A percentile compares a stretch with the other conserved stretches of the same genome.
phyloP scores from a whole-genome alignment of 805 yeast genomes.

The Pichia eremophila region DNA sequence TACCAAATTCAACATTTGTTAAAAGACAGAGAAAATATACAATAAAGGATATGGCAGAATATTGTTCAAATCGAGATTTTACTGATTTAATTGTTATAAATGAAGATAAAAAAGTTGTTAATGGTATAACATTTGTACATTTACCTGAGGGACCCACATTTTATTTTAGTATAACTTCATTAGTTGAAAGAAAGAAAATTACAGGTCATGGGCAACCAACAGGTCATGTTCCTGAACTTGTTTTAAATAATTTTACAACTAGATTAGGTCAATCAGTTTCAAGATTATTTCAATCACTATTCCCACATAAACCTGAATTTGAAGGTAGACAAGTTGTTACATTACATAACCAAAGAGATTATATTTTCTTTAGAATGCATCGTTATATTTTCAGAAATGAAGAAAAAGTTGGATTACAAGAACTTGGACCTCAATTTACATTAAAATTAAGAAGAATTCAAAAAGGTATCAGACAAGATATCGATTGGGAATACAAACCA shows the following conservation, averaged over 20 bases:
- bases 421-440: slow-evolving; percentile 94
- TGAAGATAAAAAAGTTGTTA: slow-evolving; percentile 88
- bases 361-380: slow-evolving; percentile 89
- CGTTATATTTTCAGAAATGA: slow-evolving; percentile 84
- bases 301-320: slow-evolving; percentile 89
- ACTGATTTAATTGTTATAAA: slow-evolving; percentile 85
- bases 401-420: slow-evolving; percentile 90
- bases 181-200: slow-evolving; percentile 65
- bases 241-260: slow-evolving; percentile 86
- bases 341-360: slow-evolving; percentile 93
- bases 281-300: slow-evolving; percentile 78
- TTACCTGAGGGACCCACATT: slow-evolving; percentile 94
- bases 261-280: slow-evolving; percentile 92
- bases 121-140: slow-evolving; percentile 88
- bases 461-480: slow-evolving; percentile 83
- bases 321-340: slow-evolving; percentile 95
- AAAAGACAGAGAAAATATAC: slow-evolving; percentile 78
- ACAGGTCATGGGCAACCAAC: slow-evolving; percentile 88
- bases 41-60: slow-evolving; percentile 79
- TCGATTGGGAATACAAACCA: slow-evolving; percentile 93
- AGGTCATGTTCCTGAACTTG: slow-evolving; percentile 82
- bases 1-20: slow-evolving; percentile 80
- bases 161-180: slow-evolving; percentile 76
- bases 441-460: slow-evolving; percentile 80
- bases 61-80: slow-evolving; percentile 72